Evolutionary conservation across 345 rosid genomes (phyloP).

Genomic region (Geranium rotundifolium): DNA sequence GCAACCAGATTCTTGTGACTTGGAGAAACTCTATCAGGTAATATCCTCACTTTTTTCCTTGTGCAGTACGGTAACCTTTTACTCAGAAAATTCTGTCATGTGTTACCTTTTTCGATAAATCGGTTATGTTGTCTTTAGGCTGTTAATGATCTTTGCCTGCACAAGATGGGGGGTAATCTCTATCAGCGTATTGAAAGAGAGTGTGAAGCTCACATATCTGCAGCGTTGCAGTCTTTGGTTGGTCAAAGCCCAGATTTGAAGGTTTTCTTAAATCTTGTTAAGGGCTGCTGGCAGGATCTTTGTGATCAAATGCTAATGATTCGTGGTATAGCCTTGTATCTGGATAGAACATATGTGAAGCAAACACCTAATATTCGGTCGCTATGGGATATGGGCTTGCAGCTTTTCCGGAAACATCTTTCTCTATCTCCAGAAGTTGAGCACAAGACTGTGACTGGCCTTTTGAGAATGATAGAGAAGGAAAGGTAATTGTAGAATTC

Average conservation of each 20-base stretch:
- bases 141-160: conserved; percentile 81
- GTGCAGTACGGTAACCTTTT: not conserved
- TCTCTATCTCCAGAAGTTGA: conserved; percentile 74
- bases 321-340: conserved; percentile 86
- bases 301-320: conserved; percentile 94
- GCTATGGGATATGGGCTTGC: conserved; percentile 98
- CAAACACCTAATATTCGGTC: conserved; percentile 76
- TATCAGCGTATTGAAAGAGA: conserved; percentile 79
- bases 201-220: conserved; percentile 72
- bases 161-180: conserved; percentile 84
- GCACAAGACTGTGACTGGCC: conserved; percentile 91
- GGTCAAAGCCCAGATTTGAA: conserved; percentile 92
- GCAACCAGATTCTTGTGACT: conserved; percentile 54
- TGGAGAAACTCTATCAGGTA: conserved; percentile 89
- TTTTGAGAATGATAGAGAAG: conserved; percentile 82
- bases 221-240: conserved; percentile 67
- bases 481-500: conserved; percentile 49
- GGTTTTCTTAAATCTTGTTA: conserved; percentile 82
- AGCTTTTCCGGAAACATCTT: conserved; percentile 84
- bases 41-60: conserved; percentile 1
- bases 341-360: conserved; percentile 89
- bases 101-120: conserved; percentile 7
- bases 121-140: conserved; percentile 38
- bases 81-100: conserved; percentile 8
- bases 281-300: conserved; percentile 93